Evolutionary conservation across 805 yeast species (phyloP).

Genomic region (Hanseniaspora thailandica): DNA sequence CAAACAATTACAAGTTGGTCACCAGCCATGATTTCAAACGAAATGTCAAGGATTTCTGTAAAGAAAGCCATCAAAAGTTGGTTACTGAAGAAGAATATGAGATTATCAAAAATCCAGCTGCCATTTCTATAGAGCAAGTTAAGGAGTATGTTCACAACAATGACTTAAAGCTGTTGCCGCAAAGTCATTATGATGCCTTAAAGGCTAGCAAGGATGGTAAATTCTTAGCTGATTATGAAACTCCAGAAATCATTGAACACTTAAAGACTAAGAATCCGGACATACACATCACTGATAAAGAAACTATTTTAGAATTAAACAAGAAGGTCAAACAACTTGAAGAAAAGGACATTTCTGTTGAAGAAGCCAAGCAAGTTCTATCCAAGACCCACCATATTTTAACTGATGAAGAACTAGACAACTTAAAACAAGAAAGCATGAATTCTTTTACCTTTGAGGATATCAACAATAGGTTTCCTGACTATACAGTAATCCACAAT

Average conservation of each 20-base stretch:
- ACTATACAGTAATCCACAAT: neutral
- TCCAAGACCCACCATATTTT: neutral
- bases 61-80: neutral
- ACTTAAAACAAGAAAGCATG: neutral
- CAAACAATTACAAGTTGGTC: neutral
- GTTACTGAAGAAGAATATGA: neutral
- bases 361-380: neutral
- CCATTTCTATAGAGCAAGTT: conserved; percentile 11
- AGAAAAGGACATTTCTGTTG: neutral
- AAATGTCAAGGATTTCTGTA: neutral
- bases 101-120: neutral
- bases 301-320: neutral
- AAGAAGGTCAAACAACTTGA: neutral
- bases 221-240: neutral
- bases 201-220: conserved; percentile 9
- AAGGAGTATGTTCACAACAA: conserved; percentile 12
- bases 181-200: conserved; percentile 2
- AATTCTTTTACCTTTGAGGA: conserved; percentile 1
- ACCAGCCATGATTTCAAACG: neutral
- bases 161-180: conserved; percentile 10
- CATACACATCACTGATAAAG: neutral
- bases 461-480: neutral
- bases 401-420: neutral
- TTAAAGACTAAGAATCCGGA: neutral
- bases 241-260: neutral